Conservation (phyloP, 257 asterid genomes). For the Linaria vulgaris region DNA sequence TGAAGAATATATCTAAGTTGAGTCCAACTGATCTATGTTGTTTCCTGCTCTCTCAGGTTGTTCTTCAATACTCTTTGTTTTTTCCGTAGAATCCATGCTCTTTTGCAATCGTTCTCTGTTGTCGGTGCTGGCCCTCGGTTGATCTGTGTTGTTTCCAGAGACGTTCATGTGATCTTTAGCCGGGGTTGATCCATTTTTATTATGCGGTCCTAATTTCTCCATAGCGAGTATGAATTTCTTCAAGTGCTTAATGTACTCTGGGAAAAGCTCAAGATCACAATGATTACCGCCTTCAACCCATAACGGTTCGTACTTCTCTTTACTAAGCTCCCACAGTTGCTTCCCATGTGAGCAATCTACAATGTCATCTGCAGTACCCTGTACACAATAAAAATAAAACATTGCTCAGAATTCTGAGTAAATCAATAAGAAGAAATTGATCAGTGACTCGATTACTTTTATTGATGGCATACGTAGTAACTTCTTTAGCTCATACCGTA, state of each 20-base stretch:
- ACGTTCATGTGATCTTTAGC: slow-evolving; percentile 46
- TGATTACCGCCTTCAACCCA: slow-evolving; percentile 94
- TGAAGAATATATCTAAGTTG: slow-evolving; percentile 37
- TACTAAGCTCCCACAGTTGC: slow-evolving; percentile 86
- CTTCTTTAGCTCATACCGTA: too few species aligned
- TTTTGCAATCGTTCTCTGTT: slow-evolving; percentile 63
- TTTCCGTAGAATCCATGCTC: slow-evolving; percentile 54
- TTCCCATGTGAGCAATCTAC: slow-evolving; percentile 92
- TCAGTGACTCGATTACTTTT: too few species aligned
- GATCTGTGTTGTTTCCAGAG: slow-evolving; percentile 67
- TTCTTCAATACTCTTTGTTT: slow-evolving; percentile 42
- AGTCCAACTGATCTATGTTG: slow-evolving; percentile 94
- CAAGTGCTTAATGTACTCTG: slow-evolving; percentile 84
- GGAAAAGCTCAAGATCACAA: slow-evolving; percentile 92
- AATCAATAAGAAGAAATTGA: too few species aligned
- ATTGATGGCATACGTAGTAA: too few species aligned
- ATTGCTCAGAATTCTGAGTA: background rate
- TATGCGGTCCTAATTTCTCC: slow-evolving; percentile 62
- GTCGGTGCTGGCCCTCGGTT: slow-evolving; percentile 68
- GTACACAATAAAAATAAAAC: slow-evolving; percentile 15
- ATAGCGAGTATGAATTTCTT: slow-evolving; percentile 81
- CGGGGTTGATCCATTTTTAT: slow-evolving; percentile 42
- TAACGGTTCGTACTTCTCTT: slow-evolving; percentile 89
- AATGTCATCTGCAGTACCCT: slow-evolving; percentile 94
- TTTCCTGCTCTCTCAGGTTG: slow-evolving; percentile 85